phyloP scores from a whole-genome alignment of 495 filamentous ascomycete genomes.

The Cercophora scortea region DNA sequence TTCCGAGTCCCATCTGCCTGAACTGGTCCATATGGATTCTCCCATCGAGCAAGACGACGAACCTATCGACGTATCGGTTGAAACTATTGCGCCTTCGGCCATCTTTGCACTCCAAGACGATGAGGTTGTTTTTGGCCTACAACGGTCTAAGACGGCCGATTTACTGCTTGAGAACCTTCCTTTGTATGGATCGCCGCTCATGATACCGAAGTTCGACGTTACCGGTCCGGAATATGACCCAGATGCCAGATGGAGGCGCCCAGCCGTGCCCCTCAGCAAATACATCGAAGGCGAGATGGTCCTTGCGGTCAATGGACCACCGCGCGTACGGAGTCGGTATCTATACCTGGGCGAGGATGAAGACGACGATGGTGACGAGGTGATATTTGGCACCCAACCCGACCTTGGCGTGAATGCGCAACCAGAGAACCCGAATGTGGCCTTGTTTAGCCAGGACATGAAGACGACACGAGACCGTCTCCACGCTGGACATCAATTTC shows the following conservation, averaged over 20 bases:
- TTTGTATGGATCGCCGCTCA: slow-evolving; percentile 60
- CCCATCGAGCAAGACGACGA: slow-evolving; percentile 41
- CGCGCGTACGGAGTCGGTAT: slow-evolving; percentile 70
- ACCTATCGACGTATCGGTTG: slow-evolving; percentile 28
- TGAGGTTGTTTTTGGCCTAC: slow-evolving; percentile 71
- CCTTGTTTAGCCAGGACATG: slow-evolving; percentile 83
- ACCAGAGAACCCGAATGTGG: slow-evolving; percentile 70
- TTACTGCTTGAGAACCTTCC: slow-evolving; percentile 83
- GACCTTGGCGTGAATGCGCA: slow-evolving; percentile 38
- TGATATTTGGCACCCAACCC: slow-evolving; percentile 37
- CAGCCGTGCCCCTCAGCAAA: slow-evolving; percentile 78
- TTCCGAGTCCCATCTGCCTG: slow-evolving; percentile 50
- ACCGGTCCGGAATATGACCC: slow-evolving; percentile 49
- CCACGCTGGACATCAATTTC: slow-evolving; percentile 85
- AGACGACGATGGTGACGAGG: slow-evolving; percentile 44
- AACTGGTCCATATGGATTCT: slow-evolving; percentile 53
- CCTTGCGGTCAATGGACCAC: slow-evolving; percentile 55
- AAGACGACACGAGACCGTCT: slow-evolving; percentile 83
- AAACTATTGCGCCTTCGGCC: slow-evolving; percentile 56
- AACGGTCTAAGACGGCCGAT: slow-evolving; percentile 66
- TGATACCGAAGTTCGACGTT: slow-evolving; percentile 47
- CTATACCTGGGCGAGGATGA: slow-evolving; percentile 66
- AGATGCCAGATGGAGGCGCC: slow-evolving; percentile 65
- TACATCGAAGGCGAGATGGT: slow-evolving; percentile 75
- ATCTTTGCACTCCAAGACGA: slow-evolving; percentile 78